These are phyloP conservation scores for Gynandropsis gynandra DNA, from an alignment of 345 rosid species.

Conservation along the genomic window DNA sequence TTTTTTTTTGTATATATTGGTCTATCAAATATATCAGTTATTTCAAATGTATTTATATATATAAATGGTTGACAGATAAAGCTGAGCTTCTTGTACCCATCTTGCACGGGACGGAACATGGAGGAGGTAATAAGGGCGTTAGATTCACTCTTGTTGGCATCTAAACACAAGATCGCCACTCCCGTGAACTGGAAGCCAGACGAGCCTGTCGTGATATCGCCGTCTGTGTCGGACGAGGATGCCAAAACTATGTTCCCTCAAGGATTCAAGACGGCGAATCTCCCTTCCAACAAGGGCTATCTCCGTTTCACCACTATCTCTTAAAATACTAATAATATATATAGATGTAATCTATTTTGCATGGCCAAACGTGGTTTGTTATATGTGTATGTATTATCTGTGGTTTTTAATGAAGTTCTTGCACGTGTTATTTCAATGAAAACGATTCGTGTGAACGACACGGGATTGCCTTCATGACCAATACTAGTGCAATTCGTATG, in stretches of 20 bases:
- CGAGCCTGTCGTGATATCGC: constrained; percentile 60
- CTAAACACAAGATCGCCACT: constrained; percentile 57
- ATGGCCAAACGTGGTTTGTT: too few species aligned
- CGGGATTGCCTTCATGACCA: too few species aligned
- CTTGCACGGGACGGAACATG: constrained; percentile 65
- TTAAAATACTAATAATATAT: background rate
- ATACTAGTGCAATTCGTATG: too few species aligned
- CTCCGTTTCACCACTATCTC: constrained; percentile 41
- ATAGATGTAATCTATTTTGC: too few species aligned
- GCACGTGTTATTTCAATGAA: too few species aligned
- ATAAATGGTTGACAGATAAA: constrained; percentile 34
- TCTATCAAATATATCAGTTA: background rate
- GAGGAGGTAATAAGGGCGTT: constrained; percentile 70
- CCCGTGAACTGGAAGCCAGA: constrained; percentile 78
- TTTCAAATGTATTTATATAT: background rate
- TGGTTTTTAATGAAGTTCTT: too few species aligned
- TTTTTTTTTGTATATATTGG: background rate
- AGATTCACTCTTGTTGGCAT: constrained; percentile 50
- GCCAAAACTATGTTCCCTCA: constrained; percentile 60
- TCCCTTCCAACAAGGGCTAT: constrained; percentile 59
- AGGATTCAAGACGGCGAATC: constrained; percentile 50
- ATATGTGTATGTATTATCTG: too few species aligned
- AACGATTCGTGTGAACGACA: too few species aligned
- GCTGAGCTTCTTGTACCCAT: constrained; percentile 70
- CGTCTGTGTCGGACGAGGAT: constrained; percentile 42